Conservation (phyloP, 371 early-diverging fungal species). For the Mucor saturninus region DNA sequence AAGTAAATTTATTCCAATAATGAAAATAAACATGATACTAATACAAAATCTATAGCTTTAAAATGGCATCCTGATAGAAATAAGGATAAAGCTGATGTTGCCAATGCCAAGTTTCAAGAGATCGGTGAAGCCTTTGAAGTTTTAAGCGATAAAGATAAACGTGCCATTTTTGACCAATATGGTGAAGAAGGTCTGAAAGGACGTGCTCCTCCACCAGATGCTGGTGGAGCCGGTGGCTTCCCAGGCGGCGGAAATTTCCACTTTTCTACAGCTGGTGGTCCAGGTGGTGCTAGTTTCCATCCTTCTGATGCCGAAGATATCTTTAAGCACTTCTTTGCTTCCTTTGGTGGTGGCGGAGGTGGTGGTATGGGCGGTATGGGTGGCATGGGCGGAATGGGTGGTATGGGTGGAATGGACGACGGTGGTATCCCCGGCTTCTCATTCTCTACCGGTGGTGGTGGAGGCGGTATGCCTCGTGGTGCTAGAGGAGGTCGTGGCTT, state of each 20-base stretch:
- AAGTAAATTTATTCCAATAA: neutral
- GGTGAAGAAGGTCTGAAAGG: constrained; percentile 93
- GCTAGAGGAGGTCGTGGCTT: constrained; percentile 9
- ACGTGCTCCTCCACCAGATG: constrained; percentile 30
- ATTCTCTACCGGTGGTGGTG: constrained; percentile 10
- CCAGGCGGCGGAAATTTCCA: constrained; percentile 56
- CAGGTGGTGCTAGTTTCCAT: constrained; percentile 56
- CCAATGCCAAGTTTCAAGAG: constrained; percentile 51
- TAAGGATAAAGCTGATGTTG: constrained; percentile 42
- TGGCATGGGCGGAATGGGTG: constrained; percentile 20
- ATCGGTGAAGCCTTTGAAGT: constrained; percentile 96
- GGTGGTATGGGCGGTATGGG: constrained; percentile 25
- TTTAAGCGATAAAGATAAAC: constrained; percentile 91
- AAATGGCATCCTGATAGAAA: constrained; percentile 63
- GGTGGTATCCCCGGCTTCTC: constrained; percentile 26
- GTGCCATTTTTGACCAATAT: constrained; percentile 85
- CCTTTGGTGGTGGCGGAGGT: constrained; percentile 51
- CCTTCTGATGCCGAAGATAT: constrained; percentile 94
- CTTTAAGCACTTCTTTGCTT: constrained; percentile 84
- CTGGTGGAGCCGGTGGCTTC: constrained; percentile 36
- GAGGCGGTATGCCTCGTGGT: constrained; percentile 20
- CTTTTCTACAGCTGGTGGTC: constrained; percentile 34
- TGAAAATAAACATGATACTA: neutral
- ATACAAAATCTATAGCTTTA: constrained; percentile 32
- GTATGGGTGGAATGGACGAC: constrained; percentile 14